These are phyloP conservation scores for Ramichloridium luteum DNA, from an alignment of 2,329 filamentous ascomycete genomes.

Conservation along the genomic window DNA sequence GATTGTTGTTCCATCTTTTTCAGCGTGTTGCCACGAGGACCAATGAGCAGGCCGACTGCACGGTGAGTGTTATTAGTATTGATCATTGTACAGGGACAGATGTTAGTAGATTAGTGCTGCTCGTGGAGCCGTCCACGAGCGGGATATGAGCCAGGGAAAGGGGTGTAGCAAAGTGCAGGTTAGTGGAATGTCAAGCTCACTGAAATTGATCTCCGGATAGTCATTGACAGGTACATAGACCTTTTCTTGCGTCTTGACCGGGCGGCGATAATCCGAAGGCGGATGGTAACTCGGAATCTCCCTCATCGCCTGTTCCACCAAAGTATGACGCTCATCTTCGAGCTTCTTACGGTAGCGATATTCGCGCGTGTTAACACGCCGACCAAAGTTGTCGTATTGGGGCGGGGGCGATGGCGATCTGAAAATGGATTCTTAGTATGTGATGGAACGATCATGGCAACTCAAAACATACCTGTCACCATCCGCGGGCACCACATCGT, in stretches of 20 bases:
- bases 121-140: not conserved
- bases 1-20: conserved; percentile 99
- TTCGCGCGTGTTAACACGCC: conserved; percentile 97
- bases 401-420: conserved; percentile 93
- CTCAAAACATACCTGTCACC: conserved; percentile 70
- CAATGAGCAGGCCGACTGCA: conserved; percentile 99
- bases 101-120: conserved; percentile 1
- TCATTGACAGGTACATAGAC: conserved; percentile 99
- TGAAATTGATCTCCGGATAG: conserved; percentile 99
- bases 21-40: conserved; percentile 97
- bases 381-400: conserved; percentile 98
- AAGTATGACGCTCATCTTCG: conserved; percentile 96
- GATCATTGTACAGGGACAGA: conserved; percentile 9
- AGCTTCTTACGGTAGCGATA: conserved; percentile 96
- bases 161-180: conserved; percentile 33
- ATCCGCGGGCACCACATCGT: conserved; percentile 95
- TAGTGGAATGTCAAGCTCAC: conserved; percentile 99
- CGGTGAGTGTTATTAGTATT: conserved; percentile 56
- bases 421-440: conserved; percentile 4
- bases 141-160: not conserved
- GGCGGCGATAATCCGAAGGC: conserved; percentile 93
- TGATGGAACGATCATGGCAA: conserved; percentile 3
- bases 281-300: conserved; percentile 99
- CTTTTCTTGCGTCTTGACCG: conserved; percentile 99
- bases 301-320: conserved; percentile 99